Evolutionary conservation across 1,284 basidiomycete genomes (phyloP), one percentile per base, ranked within the genome.

Genomic region (Melampsora abietis-canadensis): DNA sequence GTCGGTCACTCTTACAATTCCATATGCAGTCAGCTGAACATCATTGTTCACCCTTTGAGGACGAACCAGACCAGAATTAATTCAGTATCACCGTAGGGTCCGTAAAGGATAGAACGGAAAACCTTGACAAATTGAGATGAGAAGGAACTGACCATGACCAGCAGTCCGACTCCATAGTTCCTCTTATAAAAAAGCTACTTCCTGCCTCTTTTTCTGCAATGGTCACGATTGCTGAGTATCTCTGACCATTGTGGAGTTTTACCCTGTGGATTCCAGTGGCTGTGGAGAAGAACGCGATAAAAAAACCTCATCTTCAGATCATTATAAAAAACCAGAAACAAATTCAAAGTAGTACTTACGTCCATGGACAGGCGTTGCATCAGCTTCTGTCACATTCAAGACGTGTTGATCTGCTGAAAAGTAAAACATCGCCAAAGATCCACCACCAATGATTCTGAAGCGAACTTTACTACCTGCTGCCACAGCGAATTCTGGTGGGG

Each of bases 401-500:
- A 64, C 54, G 59, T 78, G 77, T 14, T 65, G 69, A 31, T 79
- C 78, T 12, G 79, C 78, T 15, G 76, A 68, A 70, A 81, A 77
- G 21, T 70, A 64, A 44, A 79, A 72, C 66, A 77, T 70, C n/a
- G 78, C 80, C 66, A 79, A 78, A 59, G 77, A 78, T 27, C 86
- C 86, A 0, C 84, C 80, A 63, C 85, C 84, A 76, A 87, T 83
- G 46, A 88, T 78, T 3, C 87, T 84, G 79, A 88, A 84, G 7
- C 87, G 84, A 76, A 34, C 76, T 79, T 17, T 78, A 73, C 31
- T 81, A 76, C 0, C 81, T 80, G 66, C 81, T 78, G 79, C 80
- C 79, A 57, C 66, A 77, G 77, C 78, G 77, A 24, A 66, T 66
- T 8, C 81, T 81, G 5, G 82, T 83, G 7, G 81, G 81, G 7